Percentiles rank a stretch among this genome's conserved stretches.
phyloP scores from a whole-genome alignment of 1,284 basidiomycete genomes.

The Coniophora puteana region DNA sequence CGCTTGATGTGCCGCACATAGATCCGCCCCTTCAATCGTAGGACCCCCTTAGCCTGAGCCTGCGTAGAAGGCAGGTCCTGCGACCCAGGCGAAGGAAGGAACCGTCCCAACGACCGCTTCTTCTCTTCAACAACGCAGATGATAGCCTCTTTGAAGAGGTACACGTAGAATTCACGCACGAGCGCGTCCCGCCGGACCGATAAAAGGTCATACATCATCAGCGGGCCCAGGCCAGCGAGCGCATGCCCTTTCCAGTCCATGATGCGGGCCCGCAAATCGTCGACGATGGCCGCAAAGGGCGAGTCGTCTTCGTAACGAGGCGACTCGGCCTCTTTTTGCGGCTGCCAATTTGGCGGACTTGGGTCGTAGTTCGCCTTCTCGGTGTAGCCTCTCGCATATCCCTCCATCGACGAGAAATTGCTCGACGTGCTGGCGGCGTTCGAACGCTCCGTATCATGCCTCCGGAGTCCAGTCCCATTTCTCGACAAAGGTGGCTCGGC shows the following conservation, averaged over 20 bases:
- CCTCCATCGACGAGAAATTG: constrained; percentile 36
- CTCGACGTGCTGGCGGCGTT: constrained; percentile 35
- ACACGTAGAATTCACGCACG: constrained; percentile 90
- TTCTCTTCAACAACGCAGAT: constrained; percentile 96
- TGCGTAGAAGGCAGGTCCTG: constrained; percentile 48
- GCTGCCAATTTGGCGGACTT: background rate
- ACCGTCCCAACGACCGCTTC: constrained; percentile 72
- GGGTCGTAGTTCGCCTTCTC: constrained; percentile 24
- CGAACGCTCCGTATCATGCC: constrained; percentile 32
- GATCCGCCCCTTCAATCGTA: constrained; percentile 92
- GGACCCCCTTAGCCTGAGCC: constrained; percentile 61
- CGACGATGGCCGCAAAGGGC: constrained; percentile 77
- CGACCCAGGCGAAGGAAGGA: constrained; percentile 56
- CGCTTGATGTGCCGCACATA: constrained; percentile 91
- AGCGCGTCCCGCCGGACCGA: constrained; percentile 84
- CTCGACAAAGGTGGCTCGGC: constrained; percentile 38
- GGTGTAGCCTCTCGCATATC: constrained; percentile 24
- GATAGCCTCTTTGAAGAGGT: constrained; percentile 94
- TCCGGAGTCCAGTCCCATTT: constrained; percentile 24
- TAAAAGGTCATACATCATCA: constrained; percentile 90
- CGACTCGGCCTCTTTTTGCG: too few relatives aligned
- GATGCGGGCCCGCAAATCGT: constrained; percentile 85
- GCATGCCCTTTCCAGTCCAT: constrained; percentile 95
- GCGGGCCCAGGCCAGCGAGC: constrained; percentile 78
- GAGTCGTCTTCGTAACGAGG: constrained; percentile 48